phyloP scores from a whole-genome alignment of 208 protist genomes.

The Trypanosoma caninum region DNA sequence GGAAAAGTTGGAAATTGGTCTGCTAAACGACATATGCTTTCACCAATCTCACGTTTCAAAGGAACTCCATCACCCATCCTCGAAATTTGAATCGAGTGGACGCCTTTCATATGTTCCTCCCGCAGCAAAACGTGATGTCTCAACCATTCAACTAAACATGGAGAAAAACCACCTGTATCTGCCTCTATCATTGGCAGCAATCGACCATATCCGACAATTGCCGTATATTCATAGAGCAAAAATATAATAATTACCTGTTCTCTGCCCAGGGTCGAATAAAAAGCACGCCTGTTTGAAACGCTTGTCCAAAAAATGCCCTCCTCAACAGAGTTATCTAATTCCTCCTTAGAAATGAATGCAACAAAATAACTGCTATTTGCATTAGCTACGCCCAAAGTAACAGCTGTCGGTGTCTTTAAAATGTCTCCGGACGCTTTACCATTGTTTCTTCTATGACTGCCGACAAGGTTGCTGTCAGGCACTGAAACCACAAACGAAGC shows the following conservation, averaged over 20 bases:
- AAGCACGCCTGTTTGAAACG: constrained; percentile 29
- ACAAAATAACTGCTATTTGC: constrained; percentile 30
- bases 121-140: constrained; percentile 45
- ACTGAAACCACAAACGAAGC: not conserved
- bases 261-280: constrained; percentile 36
- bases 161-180: constrained; percentile 4
- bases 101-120: constrained; percentile 27
- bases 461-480: not conserved
- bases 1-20: constrained; percentile 17
- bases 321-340: constrained; percentile 43
- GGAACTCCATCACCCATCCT: constrained; percentile 54
- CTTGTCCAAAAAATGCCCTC: constrained; percentile 45
- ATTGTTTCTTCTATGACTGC: constrained; percentile 4
- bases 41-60: constrained; percentile 54
- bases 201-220: constrained; percentile 57
- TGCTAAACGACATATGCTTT: constrained; percentile 45
- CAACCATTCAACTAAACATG: constrained; percentile 58
- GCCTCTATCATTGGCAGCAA: constrained; percentile 27
- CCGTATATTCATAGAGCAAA: constrained; percentile 32
- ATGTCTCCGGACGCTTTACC: not conserved
- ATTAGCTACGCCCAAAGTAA: constrained; percentile 10
- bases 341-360: constrained; percentile 38
- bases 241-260: constrained; percentile 44
- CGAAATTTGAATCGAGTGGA: constrained; percentile 34
- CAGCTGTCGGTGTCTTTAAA: not conserved